Base-by-base conservation (phyloP, 768 basidiomycete species). In the Boletus bicolor region DNA sequence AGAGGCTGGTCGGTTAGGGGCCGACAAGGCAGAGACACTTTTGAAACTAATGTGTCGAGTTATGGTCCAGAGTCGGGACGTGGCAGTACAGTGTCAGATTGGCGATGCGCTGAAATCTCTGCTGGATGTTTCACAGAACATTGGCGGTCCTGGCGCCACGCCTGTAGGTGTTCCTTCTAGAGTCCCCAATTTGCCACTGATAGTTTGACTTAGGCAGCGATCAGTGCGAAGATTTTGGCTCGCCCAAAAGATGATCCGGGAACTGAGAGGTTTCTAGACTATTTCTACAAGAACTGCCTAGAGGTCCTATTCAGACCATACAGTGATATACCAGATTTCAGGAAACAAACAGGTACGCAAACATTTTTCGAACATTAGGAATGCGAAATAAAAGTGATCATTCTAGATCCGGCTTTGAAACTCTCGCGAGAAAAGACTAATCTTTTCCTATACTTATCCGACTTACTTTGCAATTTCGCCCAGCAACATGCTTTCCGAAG, bases 401-500 rank as follows among this genome's bases (percentile, higher is more conserved):
- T 55, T 43, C 47, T 63, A 86, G 86, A 82, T 49, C 72, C 82
- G 5, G 63, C 78, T 35, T 70, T 88, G 38, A 71, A 74, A 19
- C 75, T 91, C 55, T 78, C 84, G 24, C 80, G 90, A 63, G 90
- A 93, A 67, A 83, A 84, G 66, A 83, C 86, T 43, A 88, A 93
- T 67, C 86, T 96, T 61, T 87, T 85, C 68, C 82, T 93, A 59
- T 91, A 93, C 72, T 82, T 98, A 50, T 91, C 90, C 75, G 96
- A 99, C 70, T 77, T 98, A 59, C 77, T 98, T 58, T 89, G 90
- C 74, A 91, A 86, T 73, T 93, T 93, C 74, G 79, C 91, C 56
- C 76, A 82, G 51, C 93, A 95, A 73, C 96, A 99, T 72, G 82
- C 86, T 47, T 95, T 96, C 76, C 87, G 93, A 53, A 90, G 91